phyloP scores from a whole-genome alignment of 2,329 filamentous ascomycete species.

The Stemphylium vesicarium region DNA sequence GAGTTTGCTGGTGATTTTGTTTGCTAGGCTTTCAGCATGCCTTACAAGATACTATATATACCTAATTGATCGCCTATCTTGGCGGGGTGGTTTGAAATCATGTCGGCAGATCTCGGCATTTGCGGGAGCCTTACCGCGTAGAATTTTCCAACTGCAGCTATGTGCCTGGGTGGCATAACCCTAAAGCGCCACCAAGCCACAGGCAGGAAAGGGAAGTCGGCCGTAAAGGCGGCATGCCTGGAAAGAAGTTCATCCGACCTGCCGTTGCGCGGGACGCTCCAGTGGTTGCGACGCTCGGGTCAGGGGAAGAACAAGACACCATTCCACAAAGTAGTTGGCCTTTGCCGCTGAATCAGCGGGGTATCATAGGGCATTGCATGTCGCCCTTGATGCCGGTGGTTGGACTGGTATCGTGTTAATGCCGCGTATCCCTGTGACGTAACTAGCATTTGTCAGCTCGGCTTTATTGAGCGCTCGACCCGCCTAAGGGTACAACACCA shows the following conservation, averaged over 20 bases:
- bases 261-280: too few species aligned
- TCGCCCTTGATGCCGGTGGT: too few species aligned
- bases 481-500: neutral
- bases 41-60: slow-evolving; percentile 11
- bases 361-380: too few species aligned
- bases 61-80: neutral
- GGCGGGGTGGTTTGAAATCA: slow-evolving; percentile 15
- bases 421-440: neutral
- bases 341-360: too few species aligned
- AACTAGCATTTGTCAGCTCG: slow-evolving; percentile 2
- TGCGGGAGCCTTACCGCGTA: neutral
- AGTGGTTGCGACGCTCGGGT: too few species aligned
- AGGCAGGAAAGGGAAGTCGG: neutral
- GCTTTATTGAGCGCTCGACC: neutral
- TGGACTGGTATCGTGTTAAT: too few species aligned
- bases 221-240: neutral
- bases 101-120: slow-evolving; percentile 22
- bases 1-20: neutral
- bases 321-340: too few species aligned
- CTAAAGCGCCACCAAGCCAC: neutral
- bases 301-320: too few species aligned
- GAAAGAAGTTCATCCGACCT: neutral
- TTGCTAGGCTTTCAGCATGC: neutral
- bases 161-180: neutral
- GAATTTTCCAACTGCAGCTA: slow-evolving; percentile 20